These are phyloP conservation scores for Apiotrichum laibachii DNA, from an alignment of 1,284 basidiomycete species.

Conservation along the genomic window DNA sequence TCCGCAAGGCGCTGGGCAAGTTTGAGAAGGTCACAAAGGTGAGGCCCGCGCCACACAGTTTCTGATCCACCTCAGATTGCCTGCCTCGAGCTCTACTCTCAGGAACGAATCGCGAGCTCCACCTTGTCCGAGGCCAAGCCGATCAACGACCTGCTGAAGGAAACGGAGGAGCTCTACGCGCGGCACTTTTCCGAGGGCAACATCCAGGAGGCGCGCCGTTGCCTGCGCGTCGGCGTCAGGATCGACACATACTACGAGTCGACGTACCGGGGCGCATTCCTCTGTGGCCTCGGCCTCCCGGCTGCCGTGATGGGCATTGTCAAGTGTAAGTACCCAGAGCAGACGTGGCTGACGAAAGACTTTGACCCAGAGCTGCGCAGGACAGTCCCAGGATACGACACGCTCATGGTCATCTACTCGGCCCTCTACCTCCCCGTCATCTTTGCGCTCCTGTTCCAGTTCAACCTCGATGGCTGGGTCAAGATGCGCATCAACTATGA, in stretches of 20 bases:
- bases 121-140: conserved; percentile 56
- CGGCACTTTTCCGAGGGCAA: conserved; percentile 75
- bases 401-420: conserved; percentile 73
- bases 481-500: conserved; percentile 58
- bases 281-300: conserved; percentile 72
- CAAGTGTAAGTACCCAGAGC: conserved; percentile 57
- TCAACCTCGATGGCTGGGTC: conserved; percentile 80
- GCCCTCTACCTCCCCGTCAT: conserved; percentile 70
- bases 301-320: conserved; percentile 67
- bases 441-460: conserved; percentile 71
- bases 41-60: conserved; percentile 91
- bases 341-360: conserved; percentile 54
- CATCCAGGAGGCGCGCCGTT: conserved; percentile 69
- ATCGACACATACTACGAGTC: conserved; percentile 71
- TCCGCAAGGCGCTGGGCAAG: conserved; percentile 88
- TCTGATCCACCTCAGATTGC: conserved; percentile 68
- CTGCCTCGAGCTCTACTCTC: conserved; percentile 67
- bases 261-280: conserved; percentile 70
- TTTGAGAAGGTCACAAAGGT: conserved; percentile 83
- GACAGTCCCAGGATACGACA: conserved; percentile 67
- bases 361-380: conserved; percentile 59
- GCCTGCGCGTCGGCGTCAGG: conserved; percentile 60
- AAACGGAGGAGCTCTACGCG: conserved; percentile 71
- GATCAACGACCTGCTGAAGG: conserved; percentile 66
- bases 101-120: conserved; percentile 61